These are phyloP conservation scores for Solanum microdontum DNA, from an alignment of 257 asterid species.

Conservation along the genomic window DNA sequence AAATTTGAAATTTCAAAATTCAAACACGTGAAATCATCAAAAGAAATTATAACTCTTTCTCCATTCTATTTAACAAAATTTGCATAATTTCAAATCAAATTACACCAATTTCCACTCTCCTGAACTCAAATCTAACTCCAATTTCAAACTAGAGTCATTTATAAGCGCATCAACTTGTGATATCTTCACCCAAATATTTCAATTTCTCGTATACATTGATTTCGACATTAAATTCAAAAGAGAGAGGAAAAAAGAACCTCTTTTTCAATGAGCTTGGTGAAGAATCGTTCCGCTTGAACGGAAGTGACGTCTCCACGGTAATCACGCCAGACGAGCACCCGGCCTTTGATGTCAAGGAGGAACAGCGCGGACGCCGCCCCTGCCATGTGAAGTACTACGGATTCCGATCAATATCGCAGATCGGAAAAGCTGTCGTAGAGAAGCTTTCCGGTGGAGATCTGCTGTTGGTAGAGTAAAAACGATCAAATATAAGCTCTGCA, in stretches of 20 bases:
- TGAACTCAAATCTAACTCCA: background rate
- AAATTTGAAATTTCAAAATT: background rate
- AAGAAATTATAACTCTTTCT: background rate
- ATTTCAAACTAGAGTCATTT: background rate
- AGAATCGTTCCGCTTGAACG: conserved; percentile 80
- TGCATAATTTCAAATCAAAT: background rate
- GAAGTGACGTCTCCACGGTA: conserved; percentile 95
- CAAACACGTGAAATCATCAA: background rate
- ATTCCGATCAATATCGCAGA: background rate
- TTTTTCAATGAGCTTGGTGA: conserved; percentile 79
- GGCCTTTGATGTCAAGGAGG: conserved; percentile 94
- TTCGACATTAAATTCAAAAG: background rate
- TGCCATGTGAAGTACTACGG: conserved; percentile 32
- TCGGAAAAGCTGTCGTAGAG: background rate
- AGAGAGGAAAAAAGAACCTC: conserved; percentile 31
- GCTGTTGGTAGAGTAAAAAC: background rate
- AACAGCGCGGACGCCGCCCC: conserved; percentile 99
- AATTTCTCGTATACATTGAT: background rate
- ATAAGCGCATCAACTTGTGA: background rate
- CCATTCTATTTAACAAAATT: background rate
- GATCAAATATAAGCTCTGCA: background rate
- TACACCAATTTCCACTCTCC: background rate
- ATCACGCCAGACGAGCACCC: conserved; percentile 96
- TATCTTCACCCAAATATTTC: background rate
- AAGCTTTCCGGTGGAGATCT: background rate